Conservation (phyloP, 305 asterid species). For the Stenogyne calaminthoides region DNA sequence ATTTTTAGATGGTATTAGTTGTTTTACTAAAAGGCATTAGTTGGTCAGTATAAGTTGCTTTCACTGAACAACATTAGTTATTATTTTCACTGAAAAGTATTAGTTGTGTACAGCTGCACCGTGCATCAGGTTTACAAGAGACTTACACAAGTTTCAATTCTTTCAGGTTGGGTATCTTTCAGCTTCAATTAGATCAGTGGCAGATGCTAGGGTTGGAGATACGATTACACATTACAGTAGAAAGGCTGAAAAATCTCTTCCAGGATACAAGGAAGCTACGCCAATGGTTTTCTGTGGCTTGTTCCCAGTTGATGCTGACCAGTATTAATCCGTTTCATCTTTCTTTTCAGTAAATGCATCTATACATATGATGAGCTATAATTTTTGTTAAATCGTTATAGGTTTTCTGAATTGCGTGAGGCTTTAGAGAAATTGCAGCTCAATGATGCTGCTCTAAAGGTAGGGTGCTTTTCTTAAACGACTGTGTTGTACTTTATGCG, state of each 20-base stretch:
- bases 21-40: no score
- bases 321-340: constrained; percentile 52
- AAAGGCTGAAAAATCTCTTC: constrained; percentile 82
- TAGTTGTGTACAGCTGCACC: no score
- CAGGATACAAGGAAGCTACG: constrained; percentile 97
- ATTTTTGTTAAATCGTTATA: constrained; percentile 36
- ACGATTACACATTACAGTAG: constrained; percentile 81
- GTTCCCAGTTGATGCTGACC: constrained; percentile 97
- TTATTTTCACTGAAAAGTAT: no score
- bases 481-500: constrained; percentile 8
- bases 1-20: no score
- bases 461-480: constrained; percentile 30
- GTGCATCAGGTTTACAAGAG: no score
- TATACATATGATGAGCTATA: constrained; percentile 21
- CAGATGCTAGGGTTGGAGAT: constrained; percentile 99
- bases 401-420: constrained; percentile 93
- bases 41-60: no score
- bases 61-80: no score
- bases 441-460: constrained; percentile 98
- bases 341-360: constrained; percentile 15
- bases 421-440: constrained; percentile 96
- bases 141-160: constrained; percentile 18
- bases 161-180: constrained; percentile 92
- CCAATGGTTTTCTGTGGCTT: constrained; percentile 99
- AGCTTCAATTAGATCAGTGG: constrained; percentile 96